Evolutionary conservation across 768 basidiomycete genomes (phyloP).

Genomic region (Paxillus rubicundulus): DNA sequence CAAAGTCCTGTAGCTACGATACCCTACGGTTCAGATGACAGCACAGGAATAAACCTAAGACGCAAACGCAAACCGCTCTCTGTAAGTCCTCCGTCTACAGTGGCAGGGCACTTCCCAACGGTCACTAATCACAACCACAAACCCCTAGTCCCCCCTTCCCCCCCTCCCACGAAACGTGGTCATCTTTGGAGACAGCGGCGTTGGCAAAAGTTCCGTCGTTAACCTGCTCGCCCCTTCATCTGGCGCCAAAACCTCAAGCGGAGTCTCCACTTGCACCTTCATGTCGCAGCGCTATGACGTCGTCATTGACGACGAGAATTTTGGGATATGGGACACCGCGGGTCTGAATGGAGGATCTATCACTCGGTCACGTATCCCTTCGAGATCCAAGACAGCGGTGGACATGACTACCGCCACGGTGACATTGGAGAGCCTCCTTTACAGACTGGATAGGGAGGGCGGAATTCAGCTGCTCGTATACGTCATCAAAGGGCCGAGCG

Average conservation of each 20-base stretch:
- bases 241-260: background rate
- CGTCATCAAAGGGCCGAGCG: slow-evolving; percentile 30
- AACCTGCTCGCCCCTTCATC: background rate
- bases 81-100: too few relatives aligned
- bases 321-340: slow-evolving; percentile 14
- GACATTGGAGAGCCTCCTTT: slow-evolving; percentile 20
- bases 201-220: slow-evolving; percentile 12
- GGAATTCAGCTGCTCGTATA: slow-evolving; percentile 37
- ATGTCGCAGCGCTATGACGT: slow-evolving; percentile 13
- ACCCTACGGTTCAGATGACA: background rate
- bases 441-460: slow-evolving; percentile 18
- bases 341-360: slow-evolving; percentile 10
- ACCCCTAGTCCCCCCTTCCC: background rate
- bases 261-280: slow-evolving; percentile 29
- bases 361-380: background rate
- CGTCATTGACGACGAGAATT: slow-evolving; percentile 4
- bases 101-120: too few relatives aligned
- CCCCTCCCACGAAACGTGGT: background rate
- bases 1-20: background rate
- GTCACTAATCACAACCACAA: background rate
- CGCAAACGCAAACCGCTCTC: background rate
- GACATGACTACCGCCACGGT: background rate
- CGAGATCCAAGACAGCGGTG: background rate
- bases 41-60: background rate
- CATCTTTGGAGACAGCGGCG: slow-evolving; percentile 27